Conservation (phyloP, 2,329 filamentous ascomycete species). For the Diplodia sapinea region DNA sequence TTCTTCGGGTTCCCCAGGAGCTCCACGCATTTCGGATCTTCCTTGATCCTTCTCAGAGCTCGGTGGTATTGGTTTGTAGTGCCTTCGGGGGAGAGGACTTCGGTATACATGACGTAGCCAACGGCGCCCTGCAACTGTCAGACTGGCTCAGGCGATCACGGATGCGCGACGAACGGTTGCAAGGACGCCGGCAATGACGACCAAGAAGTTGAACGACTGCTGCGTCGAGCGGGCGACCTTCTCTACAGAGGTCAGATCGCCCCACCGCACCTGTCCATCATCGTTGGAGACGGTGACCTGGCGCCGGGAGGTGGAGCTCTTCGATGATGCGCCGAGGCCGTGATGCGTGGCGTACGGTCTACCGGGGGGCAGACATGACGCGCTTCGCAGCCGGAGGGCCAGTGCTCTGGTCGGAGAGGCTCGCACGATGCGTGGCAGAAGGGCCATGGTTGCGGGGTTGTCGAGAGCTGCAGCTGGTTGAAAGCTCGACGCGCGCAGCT, state of each 20-base stretch:
- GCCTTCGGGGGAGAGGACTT: slow-evolving; percentile 65
- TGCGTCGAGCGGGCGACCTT: slow-evolving; percentile 86
- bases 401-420: slow-evolving; percentile 15
- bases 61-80: slow-evolving; percentile 89
- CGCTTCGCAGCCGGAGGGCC: not conserved
- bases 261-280: slow-evolving; percentile 82
- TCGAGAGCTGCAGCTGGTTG: slow-evolving; percentile 33
- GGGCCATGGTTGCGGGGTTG: slow-evolving; percentile 57
- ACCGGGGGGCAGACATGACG: not conserved
- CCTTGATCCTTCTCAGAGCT: slow-evolving; percentile 78
- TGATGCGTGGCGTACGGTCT: slow-evolving; percentile 21
- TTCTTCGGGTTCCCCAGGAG: slow-evolving; percentile 72
- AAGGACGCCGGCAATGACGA: slow-evolving; percentile 75
- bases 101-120: slow-evolving; percentile 48
- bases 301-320: slow-evolving; percentile 26
- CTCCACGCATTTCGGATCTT: slow-evolving; percentile 71
- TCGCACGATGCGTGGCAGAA: slow-evolving; percentile 17
- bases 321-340: slow-evolving; percentile 10
- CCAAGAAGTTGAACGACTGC: slow-evolving; percentile 84
- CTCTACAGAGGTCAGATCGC: slow-evolving; percentile 73
- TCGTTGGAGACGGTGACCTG: slow-evolving; percentile 85
- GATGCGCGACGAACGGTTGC: slow-evolving; percentile 68
- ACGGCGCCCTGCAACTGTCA: slow-evolving; percentile 68
- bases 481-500: slow-evolving; percentile 1
- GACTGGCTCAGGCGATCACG: not conserved